Evolutionary conservation across 1,284 basidiomycete genomes (phyloP).

Genomic region (Caloboletus firmus): DNA sequence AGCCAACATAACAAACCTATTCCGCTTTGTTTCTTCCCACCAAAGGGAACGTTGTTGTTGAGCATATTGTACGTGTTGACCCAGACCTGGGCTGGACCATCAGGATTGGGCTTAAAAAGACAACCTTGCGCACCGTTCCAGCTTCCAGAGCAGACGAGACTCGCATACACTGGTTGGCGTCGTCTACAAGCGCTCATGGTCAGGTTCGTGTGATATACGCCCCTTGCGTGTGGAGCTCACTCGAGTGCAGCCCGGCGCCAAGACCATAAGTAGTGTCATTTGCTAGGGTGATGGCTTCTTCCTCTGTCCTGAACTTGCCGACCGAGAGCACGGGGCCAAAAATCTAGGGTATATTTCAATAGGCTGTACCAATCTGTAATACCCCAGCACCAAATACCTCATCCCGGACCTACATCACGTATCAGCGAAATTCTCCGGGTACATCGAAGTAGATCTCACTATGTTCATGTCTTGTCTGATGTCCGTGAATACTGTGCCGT

Average conservation of each 20-base stretch:
- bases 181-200: constrained; percentile 45
- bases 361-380: constrained; percentile 2
- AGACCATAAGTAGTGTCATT: constrained; percentile 87
- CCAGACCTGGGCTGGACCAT: constrained; percentile 62
- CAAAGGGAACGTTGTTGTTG: constrained; percentile 86
- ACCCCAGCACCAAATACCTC: constrained; percentile 45
- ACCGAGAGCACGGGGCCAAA: constrained; percentile 84
- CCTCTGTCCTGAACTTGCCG: constrained; percentile 77
- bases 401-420: constrained; percentile 59
- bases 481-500: constrained; percentile 65
- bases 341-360: constrained; percentile 50
- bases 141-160: constrained; percentile 82
- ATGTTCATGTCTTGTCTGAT: constrained; percentile 76
- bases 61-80: constrained; percentile 85
- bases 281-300: constrained; percentile 75
- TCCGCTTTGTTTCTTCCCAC: constrained; percentile 86
- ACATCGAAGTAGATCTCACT: constrained; percentile 43
- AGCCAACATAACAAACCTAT: constrained; percentile 45
- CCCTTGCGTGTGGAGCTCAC: constrained; percentile 41
- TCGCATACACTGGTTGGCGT: constrained; percentile 85
- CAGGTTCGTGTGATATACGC: not conserved
- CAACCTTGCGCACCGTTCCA: constrained; percentile 61
- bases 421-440: constrained; percentile 10
- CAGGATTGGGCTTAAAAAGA: constrained; percentile 1
- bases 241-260: constrained; percentile 86